These are phyloP conservation scores for Neurospora sp. DNA, from an alignment of 495 filamentous ascomycete genomes.

Conservation along the genomic window DNA sequence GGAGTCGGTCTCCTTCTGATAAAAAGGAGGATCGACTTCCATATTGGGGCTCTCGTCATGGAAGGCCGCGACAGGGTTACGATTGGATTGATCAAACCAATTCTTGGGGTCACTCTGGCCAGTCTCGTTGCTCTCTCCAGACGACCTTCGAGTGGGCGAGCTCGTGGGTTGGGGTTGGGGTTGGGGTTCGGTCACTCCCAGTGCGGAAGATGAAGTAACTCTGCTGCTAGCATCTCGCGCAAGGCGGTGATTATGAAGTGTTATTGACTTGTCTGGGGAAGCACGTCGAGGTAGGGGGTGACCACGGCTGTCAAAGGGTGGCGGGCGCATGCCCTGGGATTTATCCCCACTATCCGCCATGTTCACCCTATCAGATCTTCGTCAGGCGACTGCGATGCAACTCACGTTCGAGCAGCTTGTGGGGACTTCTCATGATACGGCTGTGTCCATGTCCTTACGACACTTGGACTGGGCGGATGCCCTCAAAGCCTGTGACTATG, in stretches of 20 bases:
- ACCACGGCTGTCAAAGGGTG: constrained; percentile 13
- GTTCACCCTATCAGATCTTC: constrained; percentile 6
- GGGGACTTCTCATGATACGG: background rate
- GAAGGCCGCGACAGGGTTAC: constrained; percentile 23
- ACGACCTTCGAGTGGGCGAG: constrained; percentile 23
- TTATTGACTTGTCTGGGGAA: constrained; percentile 29
- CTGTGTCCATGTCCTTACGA: background rate
- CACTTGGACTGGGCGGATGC: background rate
- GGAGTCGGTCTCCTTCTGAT: constrained; percentile 33
- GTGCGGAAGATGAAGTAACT: background rate
- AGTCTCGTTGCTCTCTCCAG: constrained; percentile 32
- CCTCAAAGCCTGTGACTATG: background rate
- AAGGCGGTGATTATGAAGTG: constrained; percentile 29
- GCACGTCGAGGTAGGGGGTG: constrained; percentile 30
- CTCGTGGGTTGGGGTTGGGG: background rate
- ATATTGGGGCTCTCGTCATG: constrained; percentile 14
- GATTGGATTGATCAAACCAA: constrained; percentile 40
- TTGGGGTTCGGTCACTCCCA: background rate
- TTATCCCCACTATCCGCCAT: constrained; percentile 11
- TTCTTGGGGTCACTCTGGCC: constrained; percentile 28
- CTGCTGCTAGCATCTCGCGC: constrained; percentile 23
- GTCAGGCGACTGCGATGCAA: background rate
- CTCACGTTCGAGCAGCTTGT: constrained; percentile 1
- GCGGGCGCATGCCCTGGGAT: constrained; percentile 15
- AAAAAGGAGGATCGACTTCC: constrained; percentile 48